Evolutionary conservation across 1,284 basidiomycete genomes (phyloP).

Genomic region (Cutaneotrichosporon sp.): DNA sequence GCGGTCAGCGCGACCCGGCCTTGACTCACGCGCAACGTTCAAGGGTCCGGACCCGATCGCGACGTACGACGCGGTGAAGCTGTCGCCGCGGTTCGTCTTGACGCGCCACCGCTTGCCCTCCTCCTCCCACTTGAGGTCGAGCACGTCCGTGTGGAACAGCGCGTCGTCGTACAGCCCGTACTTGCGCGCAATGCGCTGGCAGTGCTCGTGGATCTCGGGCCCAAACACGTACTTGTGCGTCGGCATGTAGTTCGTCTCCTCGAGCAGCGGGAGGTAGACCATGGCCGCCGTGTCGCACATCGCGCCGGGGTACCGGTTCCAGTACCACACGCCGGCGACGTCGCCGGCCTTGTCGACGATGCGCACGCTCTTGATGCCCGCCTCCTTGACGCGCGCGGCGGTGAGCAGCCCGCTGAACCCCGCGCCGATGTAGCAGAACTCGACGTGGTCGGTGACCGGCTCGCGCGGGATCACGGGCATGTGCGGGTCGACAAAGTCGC

Average conservation of each 20-base stretch:
- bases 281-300: slow-evolving; percentile 26
- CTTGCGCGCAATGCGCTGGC: slow-evolving; percentile 16
- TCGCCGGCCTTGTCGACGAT: slow-evolving; percentile 20
- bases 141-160: slow-evolving; percentile 20
- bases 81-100: slow-evolving; percentile 17
- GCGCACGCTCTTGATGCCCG: slow-evolving; percentile 5
- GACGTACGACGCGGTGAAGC: slow-evolving; percentile 18
- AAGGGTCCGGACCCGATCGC: slow-evolving; percentile 17
- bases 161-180: slow-evolving; percentile 19
- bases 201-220: slow-evolving; percentile 20
- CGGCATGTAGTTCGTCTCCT: slow-evolving; percentile 17
- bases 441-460: slow-evolving; percentile 19
- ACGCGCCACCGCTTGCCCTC: slow-evolving; percentile 8
- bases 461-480: slow-evolving; percentile 12
- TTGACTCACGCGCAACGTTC: slow-evolving; percentile 11
- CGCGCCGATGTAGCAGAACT: slow-evolving; percentile 18
- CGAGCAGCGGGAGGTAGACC: slow-evolving; percentile 20
- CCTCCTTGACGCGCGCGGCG: slow-evolving; percentile 18
- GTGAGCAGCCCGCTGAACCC: slow-evolving; percentile 18
- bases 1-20: no score
- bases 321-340: slow-evolving; percentile 26
- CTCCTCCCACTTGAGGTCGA: slow-evolving; percentile 13
- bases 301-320: slow-evolving; percentile 26
- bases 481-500: slow-evolving; percentile 18
- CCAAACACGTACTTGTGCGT: slow-evolving; percentile 18